A percentile compares a stretch with the other conserved stretches of the same genome.
phyloP scores from a whole-genome alignment of 2,329 filamentous ascomycete genomes.

The Fusarium equiseti region DNA sequence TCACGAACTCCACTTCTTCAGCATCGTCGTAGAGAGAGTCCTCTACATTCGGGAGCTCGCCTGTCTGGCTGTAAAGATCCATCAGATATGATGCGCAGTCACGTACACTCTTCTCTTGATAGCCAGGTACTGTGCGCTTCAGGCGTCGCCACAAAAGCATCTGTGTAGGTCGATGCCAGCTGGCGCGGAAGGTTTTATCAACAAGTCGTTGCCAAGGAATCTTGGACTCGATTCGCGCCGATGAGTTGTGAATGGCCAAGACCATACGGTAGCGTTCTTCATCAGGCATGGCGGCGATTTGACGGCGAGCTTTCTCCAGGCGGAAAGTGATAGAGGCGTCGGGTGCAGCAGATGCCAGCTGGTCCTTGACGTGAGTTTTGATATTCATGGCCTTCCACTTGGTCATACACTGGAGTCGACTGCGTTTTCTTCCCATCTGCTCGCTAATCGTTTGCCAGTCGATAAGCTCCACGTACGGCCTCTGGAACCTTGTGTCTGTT shows the following conservation, averaged over 20 bases:
- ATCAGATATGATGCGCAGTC: constrained; percentile 54
- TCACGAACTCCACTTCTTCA: constrained; percentile 51
- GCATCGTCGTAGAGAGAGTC: constrained; percentile 49
- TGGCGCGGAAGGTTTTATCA: constrained; percentile 55
- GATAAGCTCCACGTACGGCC: constrained; percentile 65
- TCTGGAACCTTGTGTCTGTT: constrained; percentile 50
- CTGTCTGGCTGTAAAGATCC: constrained; percentile 51
- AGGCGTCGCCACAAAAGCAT: constrained; percentile 57
- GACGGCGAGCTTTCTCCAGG: constrained; percentile 57
- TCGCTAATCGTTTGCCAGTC: constrained; percentile 75
- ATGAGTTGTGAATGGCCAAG: constrained; percentile 57
- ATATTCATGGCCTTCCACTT: constrained; percentile 71
- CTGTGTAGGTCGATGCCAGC: constrained; percentile 54
- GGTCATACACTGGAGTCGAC: constrained; percentile 73
- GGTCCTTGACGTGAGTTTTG: constrained; percentile 51
- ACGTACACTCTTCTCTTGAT: constrained; percentile 49
- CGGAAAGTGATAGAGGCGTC: constrained; percentile 56
- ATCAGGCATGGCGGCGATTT: constrained; percentile 57
- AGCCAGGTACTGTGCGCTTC: constrained; percentile 51
- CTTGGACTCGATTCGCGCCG: constrained; percentile 57
- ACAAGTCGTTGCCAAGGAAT: constrained; percentile 64
- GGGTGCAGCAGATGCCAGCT: constrained; percentile 50
- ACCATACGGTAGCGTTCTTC: constrained; percentile 61
- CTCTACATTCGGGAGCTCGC: constrained; percentile 51
- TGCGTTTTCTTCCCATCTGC: constrained; percentile 71